Evolutionary conservation across 176 grass and related monocot species (phyloP), one percentile per base, ranked within the genome.

Genomic region (Canna indica): DNA sequence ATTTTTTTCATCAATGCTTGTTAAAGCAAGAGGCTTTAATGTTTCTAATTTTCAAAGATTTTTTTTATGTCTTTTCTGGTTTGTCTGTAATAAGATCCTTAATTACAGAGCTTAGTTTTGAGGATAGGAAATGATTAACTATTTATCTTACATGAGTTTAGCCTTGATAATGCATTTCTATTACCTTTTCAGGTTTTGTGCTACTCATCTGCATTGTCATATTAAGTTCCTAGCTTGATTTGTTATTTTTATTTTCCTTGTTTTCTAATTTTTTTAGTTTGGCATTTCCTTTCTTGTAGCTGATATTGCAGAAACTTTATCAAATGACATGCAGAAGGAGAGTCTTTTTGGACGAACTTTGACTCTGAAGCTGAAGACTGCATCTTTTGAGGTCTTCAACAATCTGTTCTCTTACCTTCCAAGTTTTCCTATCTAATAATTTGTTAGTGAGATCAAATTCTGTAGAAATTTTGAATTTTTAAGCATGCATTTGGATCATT

Each of bases 321-420:
- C 93, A 34, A 75, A 74, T 42, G 93, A 91, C 79, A 80, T 97
- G 86, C 86, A 87, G 79, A 97, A 90, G 81, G 82, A 92, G 50
- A 75, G 73, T 52, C 76, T 97, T 47, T 79, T 77, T 73, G 93
- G 86, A 54, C 85, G 78, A 73, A 97, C 82, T 16, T 73, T 97
- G 64, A 92, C 93, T 50, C 83, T 97, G 26, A 97, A 92, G 87
- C 81, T 97, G 47, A 97, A 97, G 74, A 97, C 93, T 74, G 70
- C 88, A 80, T 77, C 84, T 60, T 97, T 92, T 75, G 93, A 97
- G 93, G 93, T 95, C 52, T 68, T 26, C 60, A 32, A 56, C 34
- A 38, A 66, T 38, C 39, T 16, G 4, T n/a, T 7, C 9, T 56
- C 24, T 20, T 56, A 20, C 20, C 2, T 20, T 56, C n/a, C 22